Percentiles rank a stretch among this genome's conserved stretches.
Evolutionary conservation across 1,284 basidiomycete species (phyloP).

Genomic region (Apiotrichum porosum): DNA sequence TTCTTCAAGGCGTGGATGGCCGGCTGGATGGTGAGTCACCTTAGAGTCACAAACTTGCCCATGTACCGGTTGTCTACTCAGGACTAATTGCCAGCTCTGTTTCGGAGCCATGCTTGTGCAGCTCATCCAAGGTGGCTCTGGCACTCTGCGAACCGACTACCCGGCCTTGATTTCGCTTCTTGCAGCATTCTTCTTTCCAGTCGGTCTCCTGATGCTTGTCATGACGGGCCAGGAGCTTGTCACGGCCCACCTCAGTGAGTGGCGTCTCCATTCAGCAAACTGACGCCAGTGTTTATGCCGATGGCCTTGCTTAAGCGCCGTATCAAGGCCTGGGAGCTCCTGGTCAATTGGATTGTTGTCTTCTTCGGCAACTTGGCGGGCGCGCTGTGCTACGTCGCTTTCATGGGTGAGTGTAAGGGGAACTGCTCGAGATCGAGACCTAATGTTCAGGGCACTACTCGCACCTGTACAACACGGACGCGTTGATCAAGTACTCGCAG

Average conservation of each 20-base stretch:
- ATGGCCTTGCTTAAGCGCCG: constrained; percentile 23
- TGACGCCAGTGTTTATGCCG: constrained; percentile 15
- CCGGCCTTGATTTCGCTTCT: constrained; percentile 21
- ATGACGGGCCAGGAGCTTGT: constrained; percentile 24
- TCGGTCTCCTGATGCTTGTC: constrained; percentile 27
- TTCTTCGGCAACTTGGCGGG: constrained; percentile 46
- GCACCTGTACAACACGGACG: constrained; percentile 13
- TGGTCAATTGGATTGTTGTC: constrained; percentile 40
- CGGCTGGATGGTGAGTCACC: constrained; percentile 23
- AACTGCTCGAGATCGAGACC: not conserved
- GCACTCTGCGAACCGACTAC: constrained; percentile 15
- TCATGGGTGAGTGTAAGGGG: constrained; percentile 28
- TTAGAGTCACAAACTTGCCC: no score
- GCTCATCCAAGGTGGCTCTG: constrained; percentile 18
- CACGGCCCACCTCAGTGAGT: constrained; percentile 26
- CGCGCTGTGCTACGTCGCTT: constrained; percentile 33
- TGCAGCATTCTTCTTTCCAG: constrained; percentile 23
- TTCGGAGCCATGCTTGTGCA: constrained; percentile 26
- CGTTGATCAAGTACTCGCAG: constrained; percentile 14
- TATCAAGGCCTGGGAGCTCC: constrained; percentile 23
- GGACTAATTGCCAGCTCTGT: constrained; percentile 6
- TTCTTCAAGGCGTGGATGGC: constrained; percentile 32
- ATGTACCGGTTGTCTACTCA: not conserved
- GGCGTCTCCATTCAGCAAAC: not conserved
- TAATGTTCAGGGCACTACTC: constrained; percentile 23